A percentile compares a stretch with the other conserved stretches of the same genome.
phyloP scores from a whole-genome alignment of 768 basidiomycete species.

The Mycena venus region DNA sequence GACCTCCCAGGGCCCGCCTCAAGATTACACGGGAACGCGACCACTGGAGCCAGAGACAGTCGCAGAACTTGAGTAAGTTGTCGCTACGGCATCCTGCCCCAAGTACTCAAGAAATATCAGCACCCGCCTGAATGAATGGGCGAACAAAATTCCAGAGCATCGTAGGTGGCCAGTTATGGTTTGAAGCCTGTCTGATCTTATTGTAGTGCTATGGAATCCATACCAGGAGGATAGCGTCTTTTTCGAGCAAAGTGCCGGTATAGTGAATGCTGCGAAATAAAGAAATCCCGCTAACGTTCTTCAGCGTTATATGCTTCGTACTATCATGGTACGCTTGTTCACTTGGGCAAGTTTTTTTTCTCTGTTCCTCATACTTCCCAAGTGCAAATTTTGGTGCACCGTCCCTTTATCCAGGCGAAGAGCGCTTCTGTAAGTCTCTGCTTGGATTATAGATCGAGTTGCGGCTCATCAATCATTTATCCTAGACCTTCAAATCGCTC shows the following conservation, averaged over 20 bases:
- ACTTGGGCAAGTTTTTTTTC: not conserved
- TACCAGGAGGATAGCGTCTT: slow-evolving; percentile 43
- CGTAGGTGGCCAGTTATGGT: slow-evolving; percentile 37
- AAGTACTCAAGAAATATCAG: slow-evolving; percentile 34
- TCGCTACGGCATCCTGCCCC: not conserved
- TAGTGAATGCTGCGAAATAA: slow-evolving; percentile 33
- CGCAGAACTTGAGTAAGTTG: slow-evolving; percentile 23
- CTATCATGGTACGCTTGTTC: slow-evolving; percentile 12
- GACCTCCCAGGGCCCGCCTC: not conserved
- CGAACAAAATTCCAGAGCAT: slow-evolving; percentile 63
- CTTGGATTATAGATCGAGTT: not conserved
- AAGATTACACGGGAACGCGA: slow-evolving; percentile 1
- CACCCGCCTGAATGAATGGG: slow-evolving; percentile 68
- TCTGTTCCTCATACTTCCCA: not conserved
- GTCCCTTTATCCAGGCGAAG: slow-evolving; percentile 70
- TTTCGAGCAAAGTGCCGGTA: slow-evolving; percentile 58
- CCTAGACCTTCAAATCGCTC: slow-evolving; percentile 55
- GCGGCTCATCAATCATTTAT: not conserved
- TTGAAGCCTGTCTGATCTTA: not conserved
- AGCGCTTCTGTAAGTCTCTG: slow-evolving; percentile 1
- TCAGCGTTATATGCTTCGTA: slow-evolving; percentile 13
- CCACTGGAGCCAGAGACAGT: not conserved
- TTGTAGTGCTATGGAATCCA: slow-evolving; percentile 53
- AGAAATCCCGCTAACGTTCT: not conserved
- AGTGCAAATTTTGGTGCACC: slow-evolving; percentile 67